Conservation (phyloP, 1,139 yeast genomes). For the Ogataea hybrid region DNA sequence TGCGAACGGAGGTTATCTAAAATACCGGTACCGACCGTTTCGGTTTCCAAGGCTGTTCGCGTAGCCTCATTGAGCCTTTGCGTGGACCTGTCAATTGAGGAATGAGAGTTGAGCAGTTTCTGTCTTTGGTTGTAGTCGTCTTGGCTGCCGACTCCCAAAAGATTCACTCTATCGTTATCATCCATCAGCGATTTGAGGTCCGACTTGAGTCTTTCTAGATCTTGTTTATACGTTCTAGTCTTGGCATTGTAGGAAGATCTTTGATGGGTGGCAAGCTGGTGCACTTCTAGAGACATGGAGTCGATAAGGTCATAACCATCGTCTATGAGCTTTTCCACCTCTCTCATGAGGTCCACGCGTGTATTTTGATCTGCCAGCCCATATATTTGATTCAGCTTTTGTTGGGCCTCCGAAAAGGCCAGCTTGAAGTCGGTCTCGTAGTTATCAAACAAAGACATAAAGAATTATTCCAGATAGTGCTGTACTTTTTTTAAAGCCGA, state of each 20-base stretch:
- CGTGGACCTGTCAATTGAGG: constrained; percentile 77
- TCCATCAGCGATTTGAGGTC: constrained; percentile 53
- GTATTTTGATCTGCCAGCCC: constrained; percentile 52
- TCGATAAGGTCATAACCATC: constrained; percentile 79
- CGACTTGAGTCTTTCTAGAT: constrained; percentile 56
- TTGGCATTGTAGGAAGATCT: constrained; percentile 69
- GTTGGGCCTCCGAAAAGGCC: constrained; percentile 67
- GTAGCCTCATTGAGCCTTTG: constrained; percentile 87
- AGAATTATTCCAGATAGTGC: background rate
- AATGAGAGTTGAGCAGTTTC: constrained; percentile 73
- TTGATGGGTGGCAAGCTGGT: constrained; percentile 69
- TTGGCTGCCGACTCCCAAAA: constrained; percentile 56
- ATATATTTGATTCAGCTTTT: constrained; percentile 59
- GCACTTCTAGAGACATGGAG: constrained; percentile 79
- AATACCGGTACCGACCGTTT: constrained; percentile 86
- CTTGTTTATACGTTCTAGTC: constrained; percentile 63
- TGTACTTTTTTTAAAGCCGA: constrained; percentile 3
- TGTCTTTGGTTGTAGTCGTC: constrained; percentile 72
- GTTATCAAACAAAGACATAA: constrained; percentile 57
- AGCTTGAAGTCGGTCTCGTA: constrained; percentile 77
- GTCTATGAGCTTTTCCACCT: constrained; percentile 67
- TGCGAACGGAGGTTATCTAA: constrained; percentile 88
- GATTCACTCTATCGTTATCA: constrained; percentile 60
- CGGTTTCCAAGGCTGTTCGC: constrained; percentile 90
- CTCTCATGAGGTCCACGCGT: constrained; percentile 50